phyloP scores from a whole-genome alignment of 208 protist genomes.

The Eutreptiella sp. region DNA sequence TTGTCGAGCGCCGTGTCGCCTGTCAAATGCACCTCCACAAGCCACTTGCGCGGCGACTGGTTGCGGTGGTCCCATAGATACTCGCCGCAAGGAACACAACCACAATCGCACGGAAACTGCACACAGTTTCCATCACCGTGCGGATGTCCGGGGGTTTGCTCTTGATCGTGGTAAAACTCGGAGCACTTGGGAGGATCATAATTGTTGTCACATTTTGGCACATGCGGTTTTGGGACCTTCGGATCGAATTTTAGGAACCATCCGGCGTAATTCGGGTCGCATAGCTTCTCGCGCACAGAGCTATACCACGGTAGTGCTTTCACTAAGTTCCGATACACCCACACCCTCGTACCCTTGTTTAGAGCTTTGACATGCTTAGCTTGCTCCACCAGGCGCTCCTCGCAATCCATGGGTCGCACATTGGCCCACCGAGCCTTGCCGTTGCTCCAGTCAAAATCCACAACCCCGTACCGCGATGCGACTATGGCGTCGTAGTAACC shows the following conservation, averaged over 20 bases:
- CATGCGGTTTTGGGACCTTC: not conserved
- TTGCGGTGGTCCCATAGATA: slow-evolving; percentile 10
- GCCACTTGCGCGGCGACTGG: not conserved
- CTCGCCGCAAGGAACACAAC: not conserved
- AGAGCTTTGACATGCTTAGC: not conserved
- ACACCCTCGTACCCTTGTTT: not conserved
- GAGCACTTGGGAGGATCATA: not conserved
- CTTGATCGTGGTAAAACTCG: slow-evolving; percentile 8
- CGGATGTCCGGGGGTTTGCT: slow-evolving; percentile 11
- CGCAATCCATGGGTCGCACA: slow-evolving; percentile 2
- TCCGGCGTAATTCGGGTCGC: not conserved
- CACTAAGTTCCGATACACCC: slow-evolving; percentile 1
- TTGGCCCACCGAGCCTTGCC: slow-evolving; percentile 6
- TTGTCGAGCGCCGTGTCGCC: not conserved
- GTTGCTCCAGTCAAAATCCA: slow-evolving; percentile 8
- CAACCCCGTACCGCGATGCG: not conserved
- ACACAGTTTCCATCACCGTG: not conserved
- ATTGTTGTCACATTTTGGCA: not conserved
- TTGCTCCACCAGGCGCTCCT: slow-evolving; percentile 9
- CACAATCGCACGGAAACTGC: slow-evolving; percentile 3
- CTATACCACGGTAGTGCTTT: slow-evolving; percentile 6
- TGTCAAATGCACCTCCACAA: not conserved
- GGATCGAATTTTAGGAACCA: slow-evolving; percentile 8
- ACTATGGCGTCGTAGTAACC: not conserved
- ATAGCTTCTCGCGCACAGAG: slow-evolving; percentile 5